Evolutionary conservation across 169 alveolate genomes (phyloP), one percentile per base, ranked within the genome.

Genomic region (Plasmodium reichenowi): DNA sequence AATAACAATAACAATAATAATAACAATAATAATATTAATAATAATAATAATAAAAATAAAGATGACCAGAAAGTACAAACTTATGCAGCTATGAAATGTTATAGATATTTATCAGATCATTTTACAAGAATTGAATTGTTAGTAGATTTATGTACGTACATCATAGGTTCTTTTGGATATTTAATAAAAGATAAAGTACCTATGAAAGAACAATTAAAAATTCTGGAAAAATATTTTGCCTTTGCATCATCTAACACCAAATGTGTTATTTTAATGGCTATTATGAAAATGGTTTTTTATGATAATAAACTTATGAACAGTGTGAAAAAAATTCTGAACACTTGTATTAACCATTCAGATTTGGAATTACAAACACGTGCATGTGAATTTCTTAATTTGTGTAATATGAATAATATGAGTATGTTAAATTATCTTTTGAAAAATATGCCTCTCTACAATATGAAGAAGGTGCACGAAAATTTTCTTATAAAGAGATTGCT

Each of bases 111-210:
- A 15, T 52, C 88, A 3, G 72, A 78, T 13, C 24, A 58, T 9
- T 12, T 68, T 13, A 45, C 59, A 3, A 43, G 48, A 62, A 52
- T 52, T 0, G 88, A 59, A 58, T 20, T 80, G 13, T 59, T 62
- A 13, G 67, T 74, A 26, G 90, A 93, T 32, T 85, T 93, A 15
- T 94, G 96, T 54, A 92, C 95, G 0, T 64, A 88, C 22, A 88
- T 92, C 17, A 72, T 94, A 26, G 96, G 95, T 0, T 92, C 93
- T 0, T 93, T 90, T 76, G 95, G 96, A 4, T 78, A 94, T 47
- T 29, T 89, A 70, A 66, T 91, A 20, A 83, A 83, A 63, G 85
- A 83, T 22, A 83, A 83, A 83, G 32, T 83, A 7, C 90, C 90
- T 0, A 60, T 78, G 62, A 60, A 38, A 38, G 64, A 15, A 3